phyloP scores from a whole-genome alignment of 2,329 filamentous ascomycete species.

The Truncatella angustata region DNA sequence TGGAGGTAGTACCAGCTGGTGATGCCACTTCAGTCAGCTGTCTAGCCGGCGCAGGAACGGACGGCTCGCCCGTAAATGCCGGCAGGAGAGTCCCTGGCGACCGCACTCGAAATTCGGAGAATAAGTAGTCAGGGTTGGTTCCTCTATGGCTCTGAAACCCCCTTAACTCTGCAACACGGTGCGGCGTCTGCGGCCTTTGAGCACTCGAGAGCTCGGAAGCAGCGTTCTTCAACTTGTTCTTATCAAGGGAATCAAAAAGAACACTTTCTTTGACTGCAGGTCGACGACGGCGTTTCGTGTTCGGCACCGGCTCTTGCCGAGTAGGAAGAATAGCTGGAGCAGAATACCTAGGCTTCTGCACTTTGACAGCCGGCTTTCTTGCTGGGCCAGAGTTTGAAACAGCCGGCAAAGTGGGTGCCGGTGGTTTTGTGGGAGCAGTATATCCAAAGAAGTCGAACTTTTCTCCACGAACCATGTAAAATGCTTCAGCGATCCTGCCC shows the following conservation, averaged over 20 bases:
- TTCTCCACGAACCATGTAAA: constrained; percentile 28
- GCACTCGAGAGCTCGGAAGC: background rate
- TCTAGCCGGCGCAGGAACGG: background rate
- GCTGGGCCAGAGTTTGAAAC: background rate
- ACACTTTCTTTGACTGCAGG: constrained; percentile 3
- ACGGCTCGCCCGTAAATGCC: background rate
- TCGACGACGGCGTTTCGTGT: constrained; percentile 2
- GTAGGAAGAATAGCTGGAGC: constrained; percentile 32
- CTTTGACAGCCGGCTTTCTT: constrained; percentile 1
- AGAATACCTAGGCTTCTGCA: constrained; percentile 37
- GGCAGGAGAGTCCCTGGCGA: background rate
- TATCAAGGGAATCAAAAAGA: constrained; percentile 1
- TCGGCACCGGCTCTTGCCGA: background rate
- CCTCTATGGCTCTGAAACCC: background rate
- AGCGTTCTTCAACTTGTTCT: background rate
- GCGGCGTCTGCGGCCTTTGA: background rate
- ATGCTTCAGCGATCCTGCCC: constrained; percentile 29
- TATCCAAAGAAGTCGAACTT: constrained; percentile 30
- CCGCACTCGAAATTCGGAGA: background rate
- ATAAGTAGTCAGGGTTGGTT: background rate
- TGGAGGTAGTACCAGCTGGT: background rate
- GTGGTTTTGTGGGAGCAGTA: constrained; percentile 12
- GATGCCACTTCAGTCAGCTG: background rate
- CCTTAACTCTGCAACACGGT: background rate
- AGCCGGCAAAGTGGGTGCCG: background rate